Evolutionary conservation across 2,329 filamentous ascomycete genomes (phyloP).

Genomic region (Monosporascus sp.): DNA sequence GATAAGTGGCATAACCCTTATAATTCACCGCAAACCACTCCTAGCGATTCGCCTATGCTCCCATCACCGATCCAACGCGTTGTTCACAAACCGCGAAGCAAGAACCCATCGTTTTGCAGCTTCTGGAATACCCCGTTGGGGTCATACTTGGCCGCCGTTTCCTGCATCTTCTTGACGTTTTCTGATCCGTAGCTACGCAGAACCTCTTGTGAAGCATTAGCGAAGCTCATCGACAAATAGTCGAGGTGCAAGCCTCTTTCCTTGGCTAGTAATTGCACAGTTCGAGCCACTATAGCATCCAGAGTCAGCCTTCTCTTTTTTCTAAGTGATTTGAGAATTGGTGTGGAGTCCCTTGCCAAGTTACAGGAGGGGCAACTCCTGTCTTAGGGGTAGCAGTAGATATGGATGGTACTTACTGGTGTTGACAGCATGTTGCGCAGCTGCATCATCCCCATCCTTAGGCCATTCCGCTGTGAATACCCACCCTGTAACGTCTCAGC

Average conservation of each 20-base stretch:
- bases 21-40: no score
- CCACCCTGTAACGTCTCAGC: slow-evolving; percentile 4
- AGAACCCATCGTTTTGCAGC: neutral
- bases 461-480: slow-evolving; percentile 4
- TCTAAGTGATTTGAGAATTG: no score
- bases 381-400: no score
- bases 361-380: no score
- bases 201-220: neutral
- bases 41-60: no score
- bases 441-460: neutral
- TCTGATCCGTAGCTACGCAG: neutral
- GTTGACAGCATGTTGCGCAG: neutral
- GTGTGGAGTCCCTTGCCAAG: no score
- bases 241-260: neutral
- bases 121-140: neutral
- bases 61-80: neutral
- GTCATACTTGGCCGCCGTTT: neutral
- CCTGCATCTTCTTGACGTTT: neutral
- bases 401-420: neutral
- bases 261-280: neutral
- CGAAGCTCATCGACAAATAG: neutral
- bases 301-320: no score
- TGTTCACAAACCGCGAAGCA: neutral
- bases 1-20: no score
- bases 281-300: neutral